phyloP scores from a whole-genome alignment of 2,329 filamentous ascomycete species.

The Rhynchosporium agropyri region DNA sequence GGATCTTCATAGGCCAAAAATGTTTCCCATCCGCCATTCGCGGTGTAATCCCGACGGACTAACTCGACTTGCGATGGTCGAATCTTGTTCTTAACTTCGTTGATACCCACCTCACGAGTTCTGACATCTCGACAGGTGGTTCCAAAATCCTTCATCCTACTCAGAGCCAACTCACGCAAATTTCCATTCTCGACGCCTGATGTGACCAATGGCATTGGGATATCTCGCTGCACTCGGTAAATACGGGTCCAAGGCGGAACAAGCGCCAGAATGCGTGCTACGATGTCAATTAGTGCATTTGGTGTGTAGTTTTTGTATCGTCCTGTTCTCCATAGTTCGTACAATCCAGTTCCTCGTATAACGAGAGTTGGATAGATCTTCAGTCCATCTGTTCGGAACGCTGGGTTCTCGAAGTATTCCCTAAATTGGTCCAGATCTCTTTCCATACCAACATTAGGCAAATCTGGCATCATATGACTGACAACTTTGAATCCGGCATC shows the following conservation, averaged over 20 bases:
- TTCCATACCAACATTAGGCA: constrained; percentile 98
- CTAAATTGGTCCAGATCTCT: constrained; percentile 94
- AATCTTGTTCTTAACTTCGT: constrained; percentile 99
- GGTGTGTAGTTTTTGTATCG: constrained; percentile 99
- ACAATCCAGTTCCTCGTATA: constrained; percentile 92
- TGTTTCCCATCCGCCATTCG: constrained; percentile 98
- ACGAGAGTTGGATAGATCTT: constrained; percentile 99
- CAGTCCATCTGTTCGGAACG: constrained; percentile 91
- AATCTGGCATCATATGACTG: constrained; percentile 99
- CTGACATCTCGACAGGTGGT: constrained; percentile 95
- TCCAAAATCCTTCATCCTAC: constrained; percentile 99
- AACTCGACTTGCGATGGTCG: constrained; percentile 94
- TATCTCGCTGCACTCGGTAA: constrained; percentile 97
- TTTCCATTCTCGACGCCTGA: constrained; percentile 98
- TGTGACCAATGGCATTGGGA: constrained; percentile 99
- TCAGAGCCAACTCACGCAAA: constrained; percentile 85
- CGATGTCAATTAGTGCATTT: constrained; percentile 92
- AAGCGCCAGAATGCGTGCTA: constrained; percentile 92
- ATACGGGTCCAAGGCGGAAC: constrained; percentile 98
- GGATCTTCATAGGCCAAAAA: constrained; percentile 98
- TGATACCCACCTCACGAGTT: constrained; percentile 95
- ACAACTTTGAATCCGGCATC: constrained; percentile 99
- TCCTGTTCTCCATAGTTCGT: constrained; percentile 96
- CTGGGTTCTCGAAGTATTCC: constrained; percentile 97
- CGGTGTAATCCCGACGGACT: constrained; percentile 87